phyloP scores from a whole-genome alignment of 257 asterid species.

The Nicotiana attenuata region DNA sequence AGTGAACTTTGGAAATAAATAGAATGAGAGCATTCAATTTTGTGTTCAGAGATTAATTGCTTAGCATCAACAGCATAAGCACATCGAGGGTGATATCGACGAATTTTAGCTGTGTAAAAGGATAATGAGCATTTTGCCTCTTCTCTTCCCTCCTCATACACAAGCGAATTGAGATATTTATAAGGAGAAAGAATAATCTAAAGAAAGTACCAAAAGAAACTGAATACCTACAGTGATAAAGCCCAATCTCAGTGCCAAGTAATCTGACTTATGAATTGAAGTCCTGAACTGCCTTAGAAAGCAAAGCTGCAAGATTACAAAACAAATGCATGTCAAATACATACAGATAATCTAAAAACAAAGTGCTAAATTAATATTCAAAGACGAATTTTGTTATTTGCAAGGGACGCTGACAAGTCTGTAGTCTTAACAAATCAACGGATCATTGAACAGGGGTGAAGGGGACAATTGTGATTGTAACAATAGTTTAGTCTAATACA shows the following conservation, averaged over 20 bases:
- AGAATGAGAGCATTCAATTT: not conserved
- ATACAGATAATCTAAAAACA: not conserved
- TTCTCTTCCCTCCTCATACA: slow-evolving; percentile 2
- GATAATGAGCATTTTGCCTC: not conserved
- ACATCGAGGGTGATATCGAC: not conserved
- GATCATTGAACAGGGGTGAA: not conserved
- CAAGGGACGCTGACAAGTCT: not conserved
- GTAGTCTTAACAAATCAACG: not conserved
- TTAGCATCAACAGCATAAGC: not conserved
- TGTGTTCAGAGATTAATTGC: not conserved
- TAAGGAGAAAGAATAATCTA: not conserved
- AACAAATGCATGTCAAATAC: not conserved
- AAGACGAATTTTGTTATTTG: not conserved
- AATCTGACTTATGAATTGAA: slow-evolving; percentile 69
- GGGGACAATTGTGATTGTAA: not conserved
- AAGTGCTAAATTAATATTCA: not conserved
- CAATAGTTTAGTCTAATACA: not conserved
- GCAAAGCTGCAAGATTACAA: slow-evolving; percentile 62
- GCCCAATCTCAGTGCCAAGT: slow-evolving; percentile 78
- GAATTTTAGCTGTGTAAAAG: not conserved
- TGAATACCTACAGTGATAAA: slow-evolving; percentile 81
- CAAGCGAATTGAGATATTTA: not conserved
- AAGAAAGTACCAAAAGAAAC: not conserved
- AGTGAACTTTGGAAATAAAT: not conserved
- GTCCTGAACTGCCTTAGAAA: slow-evolving; percentile 73